Evolutionary conservation across 2,329 filamentous ascomycete genomes (phyloP), one percentile per base, ranked within the genome.

Genomic region (Pochonia chlamydosporia): DNA sequence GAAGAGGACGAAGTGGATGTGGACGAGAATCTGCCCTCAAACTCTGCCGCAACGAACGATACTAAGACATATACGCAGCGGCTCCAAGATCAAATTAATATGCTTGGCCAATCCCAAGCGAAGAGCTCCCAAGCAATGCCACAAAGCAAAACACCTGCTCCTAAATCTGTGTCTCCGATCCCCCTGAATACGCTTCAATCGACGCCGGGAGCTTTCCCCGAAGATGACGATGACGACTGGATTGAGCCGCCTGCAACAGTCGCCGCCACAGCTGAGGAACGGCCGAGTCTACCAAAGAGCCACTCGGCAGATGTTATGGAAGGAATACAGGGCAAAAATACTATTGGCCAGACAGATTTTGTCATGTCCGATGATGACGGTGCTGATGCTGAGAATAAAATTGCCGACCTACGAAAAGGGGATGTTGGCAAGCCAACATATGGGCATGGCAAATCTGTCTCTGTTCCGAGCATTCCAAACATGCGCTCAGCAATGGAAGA

Each of bases 51-150:
- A 26, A 75, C 81, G 21, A 68, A 71, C 2, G 73, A 75, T 33
- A 64, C 64, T 8, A 95, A 95, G 63, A 91, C 89, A 0, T 95
- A 93, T n/a, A 96, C 93, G 0, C 91, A 97, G 64, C 78, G 88
- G 37, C 74, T 99, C 14, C 90, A 96, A 54, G 92, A 97, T 58
- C 89, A 91, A 57, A 97, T 99, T 57, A 95, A 84, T 59, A 78
- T 79, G 69, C 69, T 85, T 43, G 80, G 81, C 14, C 79, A 84
- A 55, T 73, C 74, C 0, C 78, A 81, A 49, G 64, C 75, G 5
- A 72, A 66, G 39, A 67, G 68, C 42, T 60, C 69, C 16, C 70
- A 3, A 69, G 64, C 49, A 52, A 66, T 13, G 54, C 63, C 24
- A 62, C 62, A 28, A 52, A 59, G 14, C 68, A 71, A 45, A 59